Evolutionary conservation across 805 yeast species (phyloP), one percentile per base, ranked within the genome.

Genomic region (Pichia exigua): DNA sequence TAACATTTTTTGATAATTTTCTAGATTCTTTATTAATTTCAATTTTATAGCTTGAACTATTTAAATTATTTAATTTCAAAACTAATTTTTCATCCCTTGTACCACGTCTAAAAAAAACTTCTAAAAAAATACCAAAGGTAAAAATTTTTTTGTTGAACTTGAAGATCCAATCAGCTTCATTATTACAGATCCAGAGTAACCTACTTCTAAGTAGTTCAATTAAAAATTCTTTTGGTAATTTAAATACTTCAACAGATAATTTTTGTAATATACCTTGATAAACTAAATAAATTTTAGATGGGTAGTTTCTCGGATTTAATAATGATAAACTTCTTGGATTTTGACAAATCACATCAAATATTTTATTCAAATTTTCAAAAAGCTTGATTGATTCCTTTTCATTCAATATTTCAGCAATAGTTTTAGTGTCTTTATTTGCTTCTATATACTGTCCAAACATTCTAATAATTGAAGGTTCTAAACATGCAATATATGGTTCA

Each of bases 301-400:
- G 24, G 30, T 51, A 56, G 17, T 49, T 49, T 44, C 52, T 56
- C 0, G 57, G 57, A 42, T 56, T 56, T 21, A 54, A 24, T 3
- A 45, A 12, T 18, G 41, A 20, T 26, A 56, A 46, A n/a, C 41
- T 26, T 17, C 28, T 42, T 20, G 57, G 52, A n/a, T 52, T 44
- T 22, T 17, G 39, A 45, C 55, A 56, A 5, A 52, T 39, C 17
- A 40, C 18, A 46, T 54, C 57, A 43, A 56, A 32, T 4, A 52
- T 43, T 43, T 26, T 7, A 32, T 54, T 56, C 11, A 56, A 54
- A 10, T 26, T 3, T 26, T 27, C 20, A 26, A 24, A 22, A 27
- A 46, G 27, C 17, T 28, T 21, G 4, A 12, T 27, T 12, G 32
- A 21, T 28, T 30, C 28, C n/a, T 44, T 12, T 11, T 20, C 15